These are phyloP conservation scores for Pistacia integerrima DNA, from an alignment of 345 rosid species.

Conservation along the genomic window DNA sequence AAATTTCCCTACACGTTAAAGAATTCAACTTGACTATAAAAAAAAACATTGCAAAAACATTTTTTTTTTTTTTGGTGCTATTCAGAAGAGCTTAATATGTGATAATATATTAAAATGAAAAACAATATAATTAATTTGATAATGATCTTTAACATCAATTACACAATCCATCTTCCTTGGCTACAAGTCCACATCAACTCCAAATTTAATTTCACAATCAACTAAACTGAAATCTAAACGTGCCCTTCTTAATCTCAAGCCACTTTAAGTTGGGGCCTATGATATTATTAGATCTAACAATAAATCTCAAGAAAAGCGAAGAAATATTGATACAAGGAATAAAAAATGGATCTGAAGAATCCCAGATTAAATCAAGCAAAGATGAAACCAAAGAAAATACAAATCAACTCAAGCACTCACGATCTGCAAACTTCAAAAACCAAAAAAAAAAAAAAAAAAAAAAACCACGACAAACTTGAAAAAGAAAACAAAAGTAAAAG, in stretches of 20 bases:
- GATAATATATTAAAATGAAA: background rate
- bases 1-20: too few species aligned
- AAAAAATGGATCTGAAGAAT: constrained; percentile 1
- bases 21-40: too few species aligned
- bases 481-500: too few species aligned
- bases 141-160: background rate
- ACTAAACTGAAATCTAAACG: background rate
- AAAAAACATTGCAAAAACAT: background rate
- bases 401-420: background rate
- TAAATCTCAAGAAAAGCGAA: background rate
- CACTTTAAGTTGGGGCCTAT: too few species aligned
- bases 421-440: constrained; percentile 2
- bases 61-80: background rate
- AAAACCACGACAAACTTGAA: background rate
- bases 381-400: background rate
- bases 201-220: background rate
- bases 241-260: too few species aligned
- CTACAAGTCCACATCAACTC: background rate
- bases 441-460: background rate
- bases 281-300: constrained; percentile 11
- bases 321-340: background rate
- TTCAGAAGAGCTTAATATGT: background rate
- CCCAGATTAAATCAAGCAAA: background rate
- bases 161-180: background rate
- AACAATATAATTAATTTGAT: background rate